phyloP scores from a whole-genome alignment of 2,329 filamentous ascomycete species.

The Colletotrichum spaethianum region DNA sequence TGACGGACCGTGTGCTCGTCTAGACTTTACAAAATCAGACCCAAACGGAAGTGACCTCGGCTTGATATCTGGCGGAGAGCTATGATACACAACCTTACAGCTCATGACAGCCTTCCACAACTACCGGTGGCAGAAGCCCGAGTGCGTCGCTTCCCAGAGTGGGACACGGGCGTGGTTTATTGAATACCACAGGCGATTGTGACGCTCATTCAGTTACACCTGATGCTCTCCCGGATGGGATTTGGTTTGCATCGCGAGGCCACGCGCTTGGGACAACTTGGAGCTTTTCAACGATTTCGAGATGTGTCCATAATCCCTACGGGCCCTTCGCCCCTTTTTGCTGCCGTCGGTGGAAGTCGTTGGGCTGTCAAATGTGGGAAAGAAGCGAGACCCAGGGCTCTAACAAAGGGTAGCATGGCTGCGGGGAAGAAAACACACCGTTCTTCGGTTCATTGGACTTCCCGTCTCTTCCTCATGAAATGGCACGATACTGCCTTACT shows the following conservation, averaged over 20 bases:
- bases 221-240: neutral
- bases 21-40: neutral
- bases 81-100: neutral
- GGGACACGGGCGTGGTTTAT: neutral
- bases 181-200: neutral
- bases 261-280: neutral
- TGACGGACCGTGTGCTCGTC: slow-evolving; percentile 9
- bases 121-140: slow-evolving; percentile 12
- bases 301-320: too few species aligned
- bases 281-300: neutral
- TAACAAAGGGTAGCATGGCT: slow-evolving; percentile 24
- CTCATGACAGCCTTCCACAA: neutral
- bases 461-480: slow-evolving; percentile 14
- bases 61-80: neutral
- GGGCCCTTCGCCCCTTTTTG: neutral
- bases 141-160: slow-evolving; percentile 7
- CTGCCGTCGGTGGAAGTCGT: slow-evolving; percentile 28
- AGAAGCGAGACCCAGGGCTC: slow-evolving; percentile 15
- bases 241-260: neutral
- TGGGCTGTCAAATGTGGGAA: neutral
- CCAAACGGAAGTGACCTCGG: slow-evolving; percentile 15
- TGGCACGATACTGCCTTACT: slow-evolving; percentile 30
- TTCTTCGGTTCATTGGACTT: slow-evolving; percentile 31
- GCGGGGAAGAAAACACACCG: slow-evolving; percentile 26
- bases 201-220: neutral